These are phyloP conservation scores for Saccharomycopsis fodiens DNA, from an alignment of 805 yeast genomes.

Conservation along the genomic window DNA sequence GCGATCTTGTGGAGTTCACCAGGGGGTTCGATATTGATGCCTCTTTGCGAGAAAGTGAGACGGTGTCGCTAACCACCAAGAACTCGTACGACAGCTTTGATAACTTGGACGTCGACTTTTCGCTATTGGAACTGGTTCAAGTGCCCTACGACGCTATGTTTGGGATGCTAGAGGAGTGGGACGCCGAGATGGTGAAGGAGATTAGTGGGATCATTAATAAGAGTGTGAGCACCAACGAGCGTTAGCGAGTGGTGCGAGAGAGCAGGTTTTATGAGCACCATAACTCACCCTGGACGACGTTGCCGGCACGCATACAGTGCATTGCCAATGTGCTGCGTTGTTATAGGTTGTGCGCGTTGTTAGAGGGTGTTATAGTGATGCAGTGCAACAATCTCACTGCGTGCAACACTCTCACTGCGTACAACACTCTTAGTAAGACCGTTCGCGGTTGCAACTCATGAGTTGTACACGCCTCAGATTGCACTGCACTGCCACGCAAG, in stretches of 20 bases:
- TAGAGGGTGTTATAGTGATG: too few relatives aligned
- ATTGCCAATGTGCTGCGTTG: too few relatives aligned
- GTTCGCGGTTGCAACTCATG: too few relatives aligned
- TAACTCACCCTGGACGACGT: neutral
- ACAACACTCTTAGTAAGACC: too few relatives aligned
- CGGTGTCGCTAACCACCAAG: neutral
- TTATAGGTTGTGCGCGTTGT: too few relatives aligned
- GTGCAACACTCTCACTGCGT: too few relatives aligned
- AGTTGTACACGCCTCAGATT: too few relatives aligned
- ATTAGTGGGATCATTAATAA: conserved; percentile 10
- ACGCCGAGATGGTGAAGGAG: conserved; percentile 12
- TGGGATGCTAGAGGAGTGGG: conserved; percentile 8
- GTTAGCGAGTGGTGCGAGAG: neutral
- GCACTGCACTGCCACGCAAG: too few relatives aligned
- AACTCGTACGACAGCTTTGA: conserved; percentile 10
- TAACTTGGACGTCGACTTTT: conserved; percentile 8
- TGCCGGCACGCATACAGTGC: neutral
- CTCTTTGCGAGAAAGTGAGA: neutral
- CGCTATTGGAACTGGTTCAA: conserved; percentile 1
- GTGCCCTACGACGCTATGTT: neutral
- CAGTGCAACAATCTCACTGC: too few relatives aligned
- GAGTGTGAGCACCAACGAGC: too few relatives aligned
- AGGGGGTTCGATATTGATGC: neutral
- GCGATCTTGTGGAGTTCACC: conserved; percentile 1
- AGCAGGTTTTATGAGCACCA: neutral